Base-by-base conservation (phyloP, 1,139 yeast species). In the Spathaspora sp. region DNA sequence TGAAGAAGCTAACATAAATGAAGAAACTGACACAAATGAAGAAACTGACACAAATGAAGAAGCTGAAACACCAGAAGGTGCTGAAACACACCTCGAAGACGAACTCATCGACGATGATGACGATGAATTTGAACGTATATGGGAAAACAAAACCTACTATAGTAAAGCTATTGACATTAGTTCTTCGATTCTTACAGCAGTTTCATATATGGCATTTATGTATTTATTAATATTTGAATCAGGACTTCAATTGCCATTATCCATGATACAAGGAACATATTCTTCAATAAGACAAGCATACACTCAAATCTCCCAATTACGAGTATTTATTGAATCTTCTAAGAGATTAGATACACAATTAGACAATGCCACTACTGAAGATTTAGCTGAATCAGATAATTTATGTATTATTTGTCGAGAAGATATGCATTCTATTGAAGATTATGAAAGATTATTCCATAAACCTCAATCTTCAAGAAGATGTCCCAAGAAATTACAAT, bases 321-420 rank as follows among this genome's bases (percentile, higher is more conserved):
- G 74, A 49, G 74, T 78, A 43, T 82, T 81, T 55, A 68, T 84
- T 44, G 78, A 77, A 50, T 86, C 90, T 13, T 71, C 88, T 6
- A 80, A 79, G 43, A 80, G 83, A 54, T 70, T 93, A 59, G 90
- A 87, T 51, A 70, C 75, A 34, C 82, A 79, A 51, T 70, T 93
- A 45, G 78, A 78, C 4, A 77, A 82, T 46, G 87, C 86, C 2
- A 76, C 82, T 4, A 70, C 65, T 26, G 78, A 72, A 27, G 96
- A 90, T 47, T 70, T 91, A 51, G 74, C 67, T 15, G 72, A 76
- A 9, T 81, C 81, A 38, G 81, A 84, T 52, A 78, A 76, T 49
- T 69, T 86, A 33, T 89, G 97, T 65, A 87, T 87, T 49, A 85
- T 89, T 38, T 89, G 97, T 63, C 80, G 95, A 42, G 96, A 89